Conservation (phyloP, 2,329 filamentous ascomycete species). For the Trichophyton schoenleinii region DNA sequence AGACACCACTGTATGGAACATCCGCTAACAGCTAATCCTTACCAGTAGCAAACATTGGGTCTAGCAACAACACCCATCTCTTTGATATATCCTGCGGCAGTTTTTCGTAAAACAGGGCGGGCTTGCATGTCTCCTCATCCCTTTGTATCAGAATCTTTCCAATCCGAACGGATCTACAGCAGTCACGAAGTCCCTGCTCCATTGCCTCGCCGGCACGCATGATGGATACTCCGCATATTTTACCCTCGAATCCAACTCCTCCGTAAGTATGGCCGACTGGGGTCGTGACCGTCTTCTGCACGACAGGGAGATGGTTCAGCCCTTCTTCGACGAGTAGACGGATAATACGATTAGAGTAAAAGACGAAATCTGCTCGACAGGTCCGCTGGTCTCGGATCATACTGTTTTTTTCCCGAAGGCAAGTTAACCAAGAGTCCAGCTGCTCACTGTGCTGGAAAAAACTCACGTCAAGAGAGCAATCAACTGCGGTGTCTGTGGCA, state of each 20-base stretch:
- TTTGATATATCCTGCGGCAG: constrained; percentile 85
- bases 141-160: constrained; percentile 97
- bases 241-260: constrained; percentile 89
- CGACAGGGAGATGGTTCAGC: constrained; percentile 86
- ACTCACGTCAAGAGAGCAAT: constrained; percentile 95
- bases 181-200: constrained; percentile 93
- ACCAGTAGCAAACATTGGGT: constrained; percentile 99
- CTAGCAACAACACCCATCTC: constrained; percentile 83
- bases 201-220: constrained; percentile 98
- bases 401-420: constrained; percentile 36
- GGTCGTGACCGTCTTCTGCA: constrained; percentile 78
- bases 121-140: constrained; percentile 85
- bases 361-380: constrained; percentile 90
- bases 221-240: constrained; percentile 96
- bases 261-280: constrained; percentile 79
- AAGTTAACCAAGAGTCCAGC: not conserved
- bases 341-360: constrained; percentile 97
- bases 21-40: constrained; percentile 19
- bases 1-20: not conserved
- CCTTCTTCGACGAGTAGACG: constrained; percentile 93
- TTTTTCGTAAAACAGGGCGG: constrained; percentile 96
- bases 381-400: constrained; percentile 93
- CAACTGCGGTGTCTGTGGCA: constrained; percentile 88
- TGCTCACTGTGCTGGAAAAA: constrained; percentile 4
- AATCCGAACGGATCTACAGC: constrained; percentile 93